Evolutionary conservation across 2,329 filamentous ascomycete genomes (phyloP), one percentile per base, ranked within the genome.

Genomic region (Bipolaris victoriae): DNA sequence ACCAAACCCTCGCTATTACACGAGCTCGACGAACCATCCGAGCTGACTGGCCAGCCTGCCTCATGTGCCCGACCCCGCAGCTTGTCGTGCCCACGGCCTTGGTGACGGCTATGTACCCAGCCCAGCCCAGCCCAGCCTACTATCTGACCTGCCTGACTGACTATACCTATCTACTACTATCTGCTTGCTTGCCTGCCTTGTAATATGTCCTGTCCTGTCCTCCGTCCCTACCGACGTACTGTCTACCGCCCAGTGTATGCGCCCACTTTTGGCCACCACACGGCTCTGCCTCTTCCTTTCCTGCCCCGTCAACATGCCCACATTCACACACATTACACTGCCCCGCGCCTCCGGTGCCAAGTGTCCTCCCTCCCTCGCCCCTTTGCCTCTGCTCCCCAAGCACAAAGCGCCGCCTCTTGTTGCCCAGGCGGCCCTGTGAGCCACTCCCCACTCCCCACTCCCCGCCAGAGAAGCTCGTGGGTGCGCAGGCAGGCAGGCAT

Each of bases 231-330:
- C 26, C 7, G 26, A 10, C 26, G 26, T 29, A 29, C 3, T 29
- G 10, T 10, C 24, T 10, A 29, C 5, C 1, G 7, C 26, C 26
- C 61, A 40, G 55, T 49, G 51, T 54, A 47, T 52, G 48, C 49
- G 41, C 55, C 60, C 53, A 54, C 60, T 57, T 58, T 49, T 56
- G 56, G 61, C 58, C 50, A 60, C 35, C 6, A 15, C 41, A 29
- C 40, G 13, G 2, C 26, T 10, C 7, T 29, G 26, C 26, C 26
- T 29, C 26, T 29, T 10, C 9, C 10, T 29, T 29, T 29, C 26
- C 26, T 41, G 39, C 20, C 11, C 20, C 15, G 20, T n/a, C 20
- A 41, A 41, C 20, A 26, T 22, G 20, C 1, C 39, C 39, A 41
- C 20, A 24, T 7, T 5, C 22, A 24, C 22, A 24, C 22, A 24